Percentiles rank a stretch among this genome's conserved stretches.
phyloP scores from a whole-genome alignment of 1,284 basidiomycete species.

The Pseudozyma thailandica region DNA sequence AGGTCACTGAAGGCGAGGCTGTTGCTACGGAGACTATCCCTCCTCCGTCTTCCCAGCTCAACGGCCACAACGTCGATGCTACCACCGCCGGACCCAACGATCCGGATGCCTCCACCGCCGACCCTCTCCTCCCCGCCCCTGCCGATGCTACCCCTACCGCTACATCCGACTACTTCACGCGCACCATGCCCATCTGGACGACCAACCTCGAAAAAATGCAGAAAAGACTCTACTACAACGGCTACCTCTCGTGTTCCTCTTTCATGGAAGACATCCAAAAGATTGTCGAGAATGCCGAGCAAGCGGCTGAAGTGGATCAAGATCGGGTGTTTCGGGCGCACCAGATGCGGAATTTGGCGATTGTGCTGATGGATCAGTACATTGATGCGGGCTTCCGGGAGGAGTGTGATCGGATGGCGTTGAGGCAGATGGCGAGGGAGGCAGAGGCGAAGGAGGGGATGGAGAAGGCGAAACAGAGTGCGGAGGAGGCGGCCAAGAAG shows the following conservation, averaged over 20 bases:
- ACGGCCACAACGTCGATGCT: constrained; percentile 6
- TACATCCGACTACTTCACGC: constrained; percentile 38
- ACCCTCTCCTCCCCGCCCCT: constrained; percentile 13
- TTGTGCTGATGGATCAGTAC: constrained; percentile 83
- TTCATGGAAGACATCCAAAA: constrained; percentile 88
- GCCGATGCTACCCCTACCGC: constrained; percentile 6
- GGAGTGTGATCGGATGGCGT: constrained; percentile 90
- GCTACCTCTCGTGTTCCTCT: constrained; percentile 85
- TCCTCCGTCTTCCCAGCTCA: constrained; percentile 26
- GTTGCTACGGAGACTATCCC: not conserved
- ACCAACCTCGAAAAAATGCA: constrained; percentile 84
- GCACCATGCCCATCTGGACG: constrained; percentile 63
- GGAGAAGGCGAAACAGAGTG: constrained; percentile 70
- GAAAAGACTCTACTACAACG: constrained; percentile 82
- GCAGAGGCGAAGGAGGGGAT: constrained; percentile 71
- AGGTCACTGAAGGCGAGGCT: constrained; percentile 1
- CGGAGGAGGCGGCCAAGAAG: constrained; percentile 49
- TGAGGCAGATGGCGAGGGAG: constrained; percentile 77
- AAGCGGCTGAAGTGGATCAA: constrained; percentile 74
- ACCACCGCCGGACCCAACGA: not conserved
- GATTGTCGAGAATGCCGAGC: constrained; percentile 86
- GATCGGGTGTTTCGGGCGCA: constrained; percentile 82
- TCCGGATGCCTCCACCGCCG: constrained; percentile 2
- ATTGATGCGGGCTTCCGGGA: constrained; percentile 84
- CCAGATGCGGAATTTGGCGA: constrained; percentile 86